Evolutionary conservation across 768 basidiomycete species (phyloP), one percentile per base, ranked within the genome.

Genomic region (Tylopilus sp.): DNA sequence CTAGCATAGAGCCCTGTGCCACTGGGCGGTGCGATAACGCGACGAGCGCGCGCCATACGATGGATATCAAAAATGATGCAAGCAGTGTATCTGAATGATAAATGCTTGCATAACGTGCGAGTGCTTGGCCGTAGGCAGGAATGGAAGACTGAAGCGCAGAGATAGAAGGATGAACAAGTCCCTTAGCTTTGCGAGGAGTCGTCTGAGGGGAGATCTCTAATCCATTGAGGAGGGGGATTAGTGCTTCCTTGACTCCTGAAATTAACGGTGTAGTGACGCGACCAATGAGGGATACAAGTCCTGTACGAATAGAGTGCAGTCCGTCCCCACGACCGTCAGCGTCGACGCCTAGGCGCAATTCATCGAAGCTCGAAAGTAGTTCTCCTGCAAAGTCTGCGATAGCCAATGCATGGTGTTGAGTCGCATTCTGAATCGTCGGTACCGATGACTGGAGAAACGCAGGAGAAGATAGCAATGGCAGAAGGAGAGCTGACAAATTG

Each of bases 31-130:
- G 78, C 12, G 86, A 77, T 28, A 92, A 63, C 21, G 87, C 85
- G 25, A 90, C 82, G 47, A 91, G 74, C 9, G 80, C 83, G 21
- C 81, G 84, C 89, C 90, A 92, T 3, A 88, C 71, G 1, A 88
- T 67, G 17, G 82, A 83, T 60, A 91, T 89, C 56, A 89, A 76
- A 58, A 90, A 78, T 3, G 84, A 81, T 1, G 87, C 87, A 16
- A 91, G 75, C 2, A 77, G 70, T 16, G 80, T 71, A 58, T 92
- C 86, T 0, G 85, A 77, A 10, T 77, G 64, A 13, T 75, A 68
- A 13, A 79, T 77, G 6, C 75, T 67, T 9, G 82, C 81, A 65
- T 83, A 86, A 13, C 82, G 78, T 14, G 71, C 65, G 30, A 91
- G 71, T 31, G 78, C 78, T 36, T 79, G 78, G 6, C 78, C 72